Base-by-base conservation (phyloP, 2,329 filamentous ascomycete genomes). In the Dendryphion nanum region DNA sequence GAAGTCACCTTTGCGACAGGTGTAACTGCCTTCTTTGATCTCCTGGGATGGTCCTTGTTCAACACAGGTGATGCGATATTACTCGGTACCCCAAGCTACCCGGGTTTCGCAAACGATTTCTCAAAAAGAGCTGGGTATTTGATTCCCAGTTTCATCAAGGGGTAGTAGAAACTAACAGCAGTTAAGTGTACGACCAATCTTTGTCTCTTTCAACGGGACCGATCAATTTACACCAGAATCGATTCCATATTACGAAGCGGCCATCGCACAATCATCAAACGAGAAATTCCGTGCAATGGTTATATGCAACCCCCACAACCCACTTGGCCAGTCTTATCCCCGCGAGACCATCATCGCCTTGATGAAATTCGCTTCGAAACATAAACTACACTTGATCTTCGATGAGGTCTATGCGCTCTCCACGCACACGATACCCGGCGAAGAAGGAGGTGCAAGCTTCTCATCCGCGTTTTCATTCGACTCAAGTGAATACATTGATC, bases 351-450 rank as follows among this genome's bases (percentile, higher is more conserved):
- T 61, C 6, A 42, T 77, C 8, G 42, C 67, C 1, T 54, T 75
- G 19, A 71, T 79, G 67, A 49, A 54, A 3, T 44, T 79, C 18
- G 79, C 76, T 44, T 64, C 76, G 36, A 65, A 68, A 38, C 60
- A 78, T 44, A 42, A 64, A 4, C 55, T 79, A 2, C 75, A 80
- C 47, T 57, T 80, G 19, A 68, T 81, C 57, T 72, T 70, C 47
- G 77, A 81, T 48, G 78, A 81, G 51, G 73, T 81, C 17, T 81
- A 81, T 47, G 77, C 75, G 1, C 51, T 78, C 3, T 79, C 76
- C 0, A 58, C 72, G 2, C 81, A 70, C 53, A 42, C 66, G 5
- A 75, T 72, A 40, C 61, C 18, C 15, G 59, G 50, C 39, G 69
- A 57, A 29, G 38, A 40, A 1, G n/a, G n/a, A n/a, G 8, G 30